Percentiles rank a stretch among this genome's conserved stretches.
phyloP scores from a whole-genome alignment of 2,329 filamentous ascomycete species.

The Leptographium procerum region DNA sequence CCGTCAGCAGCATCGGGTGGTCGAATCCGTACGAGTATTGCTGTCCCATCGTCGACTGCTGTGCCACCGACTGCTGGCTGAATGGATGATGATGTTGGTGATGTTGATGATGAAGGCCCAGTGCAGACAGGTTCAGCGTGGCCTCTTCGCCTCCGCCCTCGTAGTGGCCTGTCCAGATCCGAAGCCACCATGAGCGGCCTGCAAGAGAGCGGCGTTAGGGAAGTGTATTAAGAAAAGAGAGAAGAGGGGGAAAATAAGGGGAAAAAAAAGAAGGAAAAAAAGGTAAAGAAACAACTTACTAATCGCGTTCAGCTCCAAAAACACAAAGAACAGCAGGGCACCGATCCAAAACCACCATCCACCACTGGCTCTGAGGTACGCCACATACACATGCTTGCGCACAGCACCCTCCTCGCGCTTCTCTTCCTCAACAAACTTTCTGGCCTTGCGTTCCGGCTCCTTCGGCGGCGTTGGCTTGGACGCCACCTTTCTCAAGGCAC shows the following conservation, averaged over 20 bases:
- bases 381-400: conserved; percentile 52
- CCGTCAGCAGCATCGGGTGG: background rate
- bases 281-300: conserved; percentile 22
- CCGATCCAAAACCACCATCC: conserved; percentile 48
- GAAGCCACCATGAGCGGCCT: conserved; percentile 50
- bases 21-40: background rate
- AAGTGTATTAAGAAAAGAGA: background rate
- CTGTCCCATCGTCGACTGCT: background rate
- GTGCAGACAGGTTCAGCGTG: conserved; percentile 1
- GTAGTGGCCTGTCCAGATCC: conserved; percentile 45
- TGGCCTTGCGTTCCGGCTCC: conserved; percentile 28
- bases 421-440: conserved; percentile 70
- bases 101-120: too few species aligned
- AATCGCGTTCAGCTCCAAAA: conserved; percentile 42
- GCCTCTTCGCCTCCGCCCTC: conserved; percentile 18
- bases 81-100: too few species aligned
- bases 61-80: background rate
- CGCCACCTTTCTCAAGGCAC: conserved; percentile 6
- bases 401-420: conserved; percentile 59
- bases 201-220: background rate
- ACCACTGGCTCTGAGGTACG: conserved; percentile 57
- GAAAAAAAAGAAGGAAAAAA: background rate
- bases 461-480: conserved; percentile 4
- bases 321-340: conserved; percentile 41
- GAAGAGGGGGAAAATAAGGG: background rate